Percentiles rank a stretch among this genome's conserved stretches.
Evolutionary conservation across 73 alveolate species (phyloP).

Genomic region (Uronychia setigera): DNA sequence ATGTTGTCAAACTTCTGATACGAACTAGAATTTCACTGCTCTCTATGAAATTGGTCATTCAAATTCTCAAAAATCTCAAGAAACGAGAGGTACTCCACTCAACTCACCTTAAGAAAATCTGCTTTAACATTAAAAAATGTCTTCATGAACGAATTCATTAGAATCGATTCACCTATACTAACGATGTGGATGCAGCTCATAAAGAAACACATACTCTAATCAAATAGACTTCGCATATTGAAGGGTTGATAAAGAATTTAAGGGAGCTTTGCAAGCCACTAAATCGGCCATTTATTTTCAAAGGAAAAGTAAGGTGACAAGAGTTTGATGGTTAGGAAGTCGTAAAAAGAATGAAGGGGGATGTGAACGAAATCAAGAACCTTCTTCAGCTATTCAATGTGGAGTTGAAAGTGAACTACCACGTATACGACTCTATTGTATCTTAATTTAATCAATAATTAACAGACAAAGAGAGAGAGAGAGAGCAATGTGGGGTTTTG

Average conservation of each 20-base stretch:
- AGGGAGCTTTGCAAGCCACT: neutral
- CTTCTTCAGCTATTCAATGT: neutral
- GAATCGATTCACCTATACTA: neutral
- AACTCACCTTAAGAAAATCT: neutral
- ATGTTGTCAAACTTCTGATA: neutral
- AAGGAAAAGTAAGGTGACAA: neutral
- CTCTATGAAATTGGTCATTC: neutral
- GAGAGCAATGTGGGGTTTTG: no score
- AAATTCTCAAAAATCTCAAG: neutral
- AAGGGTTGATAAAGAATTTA: neutral
- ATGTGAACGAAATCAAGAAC: neutral
- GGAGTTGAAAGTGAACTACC: no score
- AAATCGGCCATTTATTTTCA: neutral
- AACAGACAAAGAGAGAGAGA: no score
- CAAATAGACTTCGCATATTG: neutral
- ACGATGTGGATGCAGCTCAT: neutral
- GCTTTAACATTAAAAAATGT: neutral
- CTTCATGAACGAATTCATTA: neutral
- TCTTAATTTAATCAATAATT: no score
- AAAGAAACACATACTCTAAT: neutral
- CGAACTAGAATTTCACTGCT: neutral
- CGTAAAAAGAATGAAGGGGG: neutral
- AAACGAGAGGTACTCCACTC: neutral
- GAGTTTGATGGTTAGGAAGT: neutral
- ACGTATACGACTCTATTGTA: no score